Base-by-base conservation (phyloP, 371 early-diverging fungal species). In the Batrachochytrium dendrobatidis region DNA sequence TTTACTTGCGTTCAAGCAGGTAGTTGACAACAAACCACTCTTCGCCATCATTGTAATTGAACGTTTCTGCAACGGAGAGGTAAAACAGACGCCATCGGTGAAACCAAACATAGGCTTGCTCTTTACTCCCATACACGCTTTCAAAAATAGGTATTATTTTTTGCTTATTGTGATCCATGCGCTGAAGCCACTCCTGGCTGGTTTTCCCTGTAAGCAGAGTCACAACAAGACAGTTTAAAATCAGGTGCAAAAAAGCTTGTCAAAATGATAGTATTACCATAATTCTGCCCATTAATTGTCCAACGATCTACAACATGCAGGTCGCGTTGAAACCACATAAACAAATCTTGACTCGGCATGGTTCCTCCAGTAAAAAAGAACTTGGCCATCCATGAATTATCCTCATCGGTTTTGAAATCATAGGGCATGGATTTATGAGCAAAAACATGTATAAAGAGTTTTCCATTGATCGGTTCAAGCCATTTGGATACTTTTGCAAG, bases 301-400 rank as follows among this genome's bases (percentile, higher is more conserved):
- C 85, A 84, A 15, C 73, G 56, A 53, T 79, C 62, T n/a, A 71
- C 53, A 8, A 84, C 64, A 24, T 28, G 35, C 22, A 83, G 55
- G 53, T 78, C 46, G 8, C 72, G 53, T 63, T 82, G 81, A 67
- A 81, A 82, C 60, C 69, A 77, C 49, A 73, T 34, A 51, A 80
- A 81, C 39, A 80, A 56, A 60, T 83, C 81, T 39, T 50, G 61
- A 25, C 49, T 55, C 7, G 70, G 70, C 82, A 83, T 82, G 12
- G 73, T 75, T 3, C 82, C 81, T 20, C 84, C 84, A 6, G 78
- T 79, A 65, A 82, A 83, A 52, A 83, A 84, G 68, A 80, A 71
- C 29, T 65, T 58, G 18, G 83, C 79, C 83, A 84, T 82, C 85
- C 83, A 84, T 24, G 70, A 68, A 59, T 82, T 62, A 34, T 62